These are phyloP conservation scores for Phycomyces nitens DNA, from an alignment of 192 early-diverging fungal species.

Conservation along the genomic window DNA sequence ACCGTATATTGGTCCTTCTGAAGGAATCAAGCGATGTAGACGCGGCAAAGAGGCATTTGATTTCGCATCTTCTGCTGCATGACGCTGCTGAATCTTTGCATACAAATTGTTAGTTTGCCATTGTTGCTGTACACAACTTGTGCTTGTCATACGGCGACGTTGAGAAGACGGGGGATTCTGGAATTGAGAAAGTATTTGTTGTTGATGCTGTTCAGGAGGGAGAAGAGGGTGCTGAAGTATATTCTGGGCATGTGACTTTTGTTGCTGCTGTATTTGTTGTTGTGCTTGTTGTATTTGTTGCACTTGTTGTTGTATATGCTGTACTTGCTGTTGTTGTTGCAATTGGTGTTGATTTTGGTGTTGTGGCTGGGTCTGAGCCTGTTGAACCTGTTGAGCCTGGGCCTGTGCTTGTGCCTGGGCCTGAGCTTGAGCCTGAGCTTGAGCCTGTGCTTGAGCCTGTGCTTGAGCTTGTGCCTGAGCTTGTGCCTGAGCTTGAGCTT, in stretches of 20 bases:
- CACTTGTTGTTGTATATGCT: slow-evolving; percentile 6
- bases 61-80: slow-evolving; percentile 9
- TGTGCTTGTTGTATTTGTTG: slow-evolving; percentile 6
- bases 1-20: slow-evolving; percentile 75
- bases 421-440: neutral
- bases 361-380: neutral
- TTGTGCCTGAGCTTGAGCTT: neutral
- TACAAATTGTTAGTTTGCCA: slow-evolving; percentile 15
- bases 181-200: neutral
- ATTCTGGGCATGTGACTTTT: slow-evolving; percentile 8
- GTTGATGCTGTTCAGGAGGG: slow-evolving; percentile 11
- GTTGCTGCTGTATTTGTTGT: slow-evolving; percentile 5
- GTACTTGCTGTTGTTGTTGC: neutral
- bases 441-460: neutral
- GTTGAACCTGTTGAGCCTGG: too few relatives aligned
- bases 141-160: neutral
- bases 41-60: slow-evolving; percentile 13
- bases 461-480: slow-evolving; percentile 7
- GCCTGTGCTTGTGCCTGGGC: neutral
- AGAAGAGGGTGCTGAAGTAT: slow-evolving; percentile 14
- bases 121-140: neutral
- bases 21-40: slow-evolving; percentile 61
- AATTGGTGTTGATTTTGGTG: neutral
- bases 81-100: slow-evolving; percentile 11
- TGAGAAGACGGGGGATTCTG: slow-evolving; percentile 1